A percentile compares a stretch with the other conserved stretches of the same genome.
phyloP scores from a whole-genome alignment of 2,329 filamentous ascomycete genomes.

The Verticillium tricorpus region DNA sequence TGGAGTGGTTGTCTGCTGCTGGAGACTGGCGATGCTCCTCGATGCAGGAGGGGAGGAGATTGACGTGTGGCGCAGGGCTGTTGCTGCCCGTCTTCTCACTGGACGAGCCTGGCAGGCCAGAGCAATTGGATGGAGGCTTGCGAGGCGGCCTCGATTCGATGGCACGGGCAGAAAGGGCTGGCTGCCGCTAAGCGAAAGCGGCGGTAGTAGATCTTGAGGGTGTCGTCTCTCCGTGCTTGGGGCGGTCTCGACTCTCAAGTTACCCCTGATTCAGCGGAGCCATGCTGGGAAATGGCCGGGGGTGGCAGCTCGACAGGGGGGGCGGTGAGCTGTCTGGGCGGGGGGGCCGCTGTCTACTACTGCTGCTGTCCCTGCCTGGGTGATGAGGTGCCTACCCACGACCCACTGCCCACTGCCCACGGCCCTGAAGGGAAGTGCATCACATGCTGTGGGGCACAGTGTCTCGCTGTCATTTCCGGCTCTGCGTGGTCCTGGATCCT shows the following conservation, averaged over 20 bases:
- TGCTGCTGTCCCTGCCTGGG: neutral
- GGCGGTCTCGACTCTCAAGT: neutral
- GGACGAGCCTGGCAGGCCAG: neutral
- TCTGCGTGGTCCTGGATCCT: neutral
- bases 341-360: neutral
- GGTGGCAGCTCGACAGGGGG: neutral
- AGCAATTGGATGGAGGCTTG: no score
- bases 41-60: neutral
- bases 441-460: neutral
- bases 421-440: neutral
- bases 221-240: neutral
- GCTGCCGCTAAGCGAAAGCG: neutral
- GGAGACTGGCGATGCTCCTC: neutral
- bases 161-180: neutral
- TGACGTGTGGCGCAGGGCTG: neutral
- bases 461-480: neutral
- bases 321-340: neutral
- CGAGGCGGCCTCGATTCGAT: neutral
- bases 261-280: neutral
- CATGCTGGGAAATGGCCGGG: neutral
- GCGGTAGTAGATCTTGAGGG: neutral
- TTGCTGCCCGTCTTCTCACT: neutral
- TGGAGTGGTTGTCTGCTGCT: neutral
- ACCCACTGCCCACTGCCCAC: neutral
- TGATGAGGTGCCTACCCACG: no score